A percentile compares a stretch with the other conserved stretches of the same genome.
These are phyloP conservation scores for Gracilaria caudata DNA, from an alignment of 23 red algal genomes.

Conservation along the genomic window DNA sequence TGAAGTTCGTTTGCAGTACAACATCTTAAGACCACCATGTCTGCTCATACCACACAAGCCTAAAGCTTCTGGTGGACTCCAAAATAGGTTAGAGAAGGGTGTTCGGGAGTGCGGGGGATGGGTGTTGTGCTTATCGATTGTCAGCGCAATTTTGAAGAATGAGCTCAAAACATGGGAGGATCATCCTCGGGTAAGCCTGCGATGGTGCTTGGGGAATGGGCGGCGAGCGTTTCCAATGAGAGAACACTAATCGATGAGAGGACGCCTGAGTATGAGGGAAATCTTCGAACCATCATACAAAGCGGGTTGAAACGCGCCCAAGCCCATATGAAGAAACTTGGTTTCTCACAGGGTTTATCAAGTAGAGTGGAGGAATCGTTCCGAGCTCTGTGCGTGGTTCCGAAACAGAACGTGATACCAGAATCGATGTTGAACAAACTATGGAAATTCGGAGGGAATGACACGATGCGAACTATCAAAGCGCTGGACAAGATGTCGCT, in stretches of 20 bases:
- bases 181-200: neutral
- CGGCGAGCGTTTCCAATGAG: neutral
- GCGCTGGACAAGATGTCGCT: neutral
- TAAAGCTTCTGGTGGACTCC: no score
- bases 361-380: neutral
- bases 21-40: no score
- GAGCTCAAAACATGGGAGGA: neutral
- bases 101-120: conserved; percentile 10
- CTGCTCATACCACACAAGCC: no score
- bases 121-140: neutral
- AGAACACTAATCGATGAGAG: no score
- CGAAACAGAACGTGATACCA: conserved; percentile 1
- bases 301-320: neutral
- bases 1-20: no score
- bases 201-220: neutral
- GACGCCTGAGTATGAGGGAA: no score
- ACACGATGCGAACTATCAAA: neutral
- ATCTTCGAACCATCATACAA: no score
- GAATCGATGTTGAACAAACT: neutral
- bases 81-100: neutral
- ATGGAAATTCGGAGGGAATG: neutral
- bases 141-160: neutral
- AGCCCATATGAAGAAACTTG: neutral
- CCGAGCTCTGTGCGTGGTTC: neutral
- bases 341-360: neutral